A percentile compares a stretch with the other conserved stretches of the same genome.
phyloP scores from a whole-genome alignment of 768 basidiomycete species.

The Lanmaoa rubissima region DNA sequence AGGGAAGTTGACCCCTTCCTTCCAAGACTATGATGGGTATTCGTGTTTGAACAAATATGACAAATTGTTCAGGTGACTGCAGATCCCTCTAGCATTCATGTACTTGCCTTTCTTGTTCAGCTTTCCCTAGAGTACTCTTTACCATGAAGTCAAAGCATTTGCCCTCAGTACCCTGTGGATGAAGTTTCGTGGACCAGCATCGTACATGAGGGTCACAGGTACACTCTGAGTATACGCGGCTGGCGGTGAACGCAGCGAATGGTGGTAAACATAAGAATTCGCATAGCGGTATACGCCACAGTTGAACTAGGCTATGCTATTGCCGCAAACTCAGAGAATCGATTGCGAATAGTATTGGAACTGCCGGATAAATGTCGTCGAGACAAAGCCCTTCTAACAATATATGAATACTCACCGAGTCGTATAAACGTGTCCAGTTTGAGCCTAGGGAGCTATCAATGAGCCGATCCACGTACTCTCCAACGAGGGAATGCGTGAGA shows the following conservation, averaged over 20 bases:
- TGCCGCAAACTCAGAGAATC: slow-evolving; percentile 51
- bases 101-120: neutral
- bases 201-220: neutral
- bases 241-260: neutral
- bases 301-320: neutral
- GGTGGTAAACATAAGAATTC: neutral
- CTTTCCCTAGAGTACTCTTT: slow-evolving; percentile 1
- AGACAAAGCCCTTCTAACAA: neutral
- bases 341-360: slow-evolving; percentile 95
- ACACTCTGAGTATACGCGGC: slow-evolving; percentile 4
- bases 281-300: neutral
- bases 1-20: slow-evolving; percentile 5
- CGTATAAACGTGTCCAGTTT: slow-evolving; percentile 94
- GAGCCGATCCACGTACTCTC: slow-evolving; percentile 85
- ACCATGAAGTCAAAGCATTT: neutral
- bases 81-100: neutral
- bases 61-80: slow-evolving; percentile 43
- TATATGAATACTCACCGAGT: slow-evolving; percentile 61
- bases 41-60: slow-evolving; percentile 84
- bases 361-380: slow-evolving; percentile 36
- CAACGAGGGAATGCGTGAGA: slow-evolving; percentile 79
- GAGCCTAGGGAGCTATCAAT: slow-evolving; percentile 90
- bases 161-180: neutral
- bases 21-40: slow-evolving; percentile 78
- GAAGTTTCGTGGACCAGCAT: neutral